These are phyloP conservation scores for Erigeron philadelphicus DNA, from an alignment of 140 eudicot genomes.

Conservation along the genomic window DNA sequence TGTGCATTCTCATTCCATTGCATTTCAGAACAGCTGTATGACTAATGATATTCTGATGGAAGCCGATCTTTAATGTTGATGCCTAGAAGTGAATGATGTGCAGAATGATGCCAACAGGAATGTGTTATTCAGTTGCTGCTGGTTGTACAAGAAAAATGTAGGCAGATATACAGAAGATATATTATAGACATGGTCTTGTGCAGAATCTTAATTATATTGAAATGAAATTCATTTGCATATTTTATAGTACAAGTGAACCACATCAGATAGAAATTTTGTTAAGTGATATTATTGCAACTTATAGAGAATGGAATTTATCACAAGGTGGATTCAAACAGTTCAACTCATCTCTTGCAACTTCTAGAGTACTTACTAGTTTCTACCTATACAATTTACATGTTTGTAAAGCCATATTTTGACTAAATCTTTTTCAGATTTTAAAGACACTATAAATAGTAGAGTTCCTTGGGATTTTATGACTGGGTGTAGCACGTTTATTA, in stretches of 20 bases:
- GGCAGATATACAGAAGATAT: neutral
- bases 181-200: constrained; percentile 16
- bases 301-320: neutral
- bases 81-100: constrained; percentile 7
- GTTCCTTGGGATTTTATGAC: no score
- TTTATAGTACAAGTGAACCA: neutral
- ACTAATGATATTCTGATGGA: neutral
- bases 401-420: no score
- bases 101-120: constrained; percentile 16
- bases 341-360: no score
- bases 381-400: no score
- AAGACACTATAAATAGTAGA: no score
- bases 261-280: neutral
- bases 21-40: constrained; percentile 9
- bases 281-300: neutral
- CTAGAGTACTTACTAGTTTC: no score
- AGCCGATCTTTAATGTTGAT: constrained; percentile 5
- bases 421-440: no score
- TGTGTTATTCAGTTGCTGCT: constrained; percentile 24
- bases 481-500: no score
- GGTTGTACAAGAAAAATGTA: constrained; percentile 18
- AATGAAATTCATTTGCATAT: neutral
- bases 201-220: constrained; percentile 4
- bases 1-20: constrained; percentile 23
- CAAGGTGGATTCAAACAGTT: no score